phyloP scores from a whole-genome alignment of 2,329 filamentous ascomycete species.

The Diaporthe sp. region DNA sequence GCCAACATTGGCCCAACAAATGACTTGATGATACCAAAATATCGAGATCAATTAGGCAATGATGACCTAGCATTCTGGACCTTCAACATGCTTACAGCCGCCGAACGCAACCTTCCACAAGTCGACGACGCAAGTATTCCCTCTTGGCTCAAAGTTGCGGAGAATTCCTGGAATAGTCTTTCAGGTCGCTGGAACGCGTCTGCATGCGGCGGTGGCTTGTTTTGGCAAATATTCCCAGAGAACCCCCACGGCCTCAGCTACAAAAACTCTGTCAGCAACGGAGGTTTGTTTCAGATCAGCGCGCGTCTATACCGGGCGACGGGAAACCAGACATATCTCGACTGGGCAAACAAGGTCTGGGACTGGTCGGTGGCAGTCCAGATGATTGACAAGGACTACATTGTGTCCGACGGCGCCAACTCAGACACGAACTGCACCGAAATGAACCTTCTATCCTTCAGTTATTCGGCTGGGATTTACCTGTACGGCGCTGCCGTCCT shows the following conservation, averaged over 20 bases:
- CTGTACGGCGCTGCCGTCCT: constrained; percentile 73
- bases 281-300: constrained; percentile 84
- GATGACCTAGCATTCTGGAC: constrained; percentile 83
- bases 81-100: constrained; percentile 73
- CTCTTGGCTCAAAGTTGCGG: constrained; percentile 73
- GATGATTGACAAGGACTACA: constrained; percentile 65
- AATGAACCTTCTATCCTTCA: constrained; percentile 68
- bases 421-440: constrained; percentile 63
- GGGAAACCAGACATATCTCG: constrained; percentile 71
- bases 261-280: constrained; percentile 86
- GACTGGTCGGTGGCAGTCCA: constrained; percentile 70
- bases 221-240: constrained; percentile 83
- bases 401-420: constrained; percentile 72
- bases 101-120: constrained; percentile 75
- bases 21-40: constrained; percentile 69
- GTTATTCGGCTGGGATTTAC: constrained; percentile 74
- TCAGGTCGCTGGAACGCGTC: constrained; percentile 75
- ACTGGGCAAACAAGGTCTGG: constrained; percentile 75
- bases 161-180: constrained; percentile 80
- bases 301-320: constrained; percentile 79
- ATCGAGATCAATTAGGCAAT: constrained; percentile 73
- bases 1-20: constrained; percentile 66
- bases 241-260: constrained; percentile 82
- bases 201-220: constrained; percentile 76
- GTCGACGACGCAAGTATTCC: constrained; percentile 63